A percentile compares a stretch with the other conserved stretches of the same genome.
phyloP scores from a whole-genome alignment of 2,329 filamentous ascomycete genomes.

The Cytospora piceae region DNA sequence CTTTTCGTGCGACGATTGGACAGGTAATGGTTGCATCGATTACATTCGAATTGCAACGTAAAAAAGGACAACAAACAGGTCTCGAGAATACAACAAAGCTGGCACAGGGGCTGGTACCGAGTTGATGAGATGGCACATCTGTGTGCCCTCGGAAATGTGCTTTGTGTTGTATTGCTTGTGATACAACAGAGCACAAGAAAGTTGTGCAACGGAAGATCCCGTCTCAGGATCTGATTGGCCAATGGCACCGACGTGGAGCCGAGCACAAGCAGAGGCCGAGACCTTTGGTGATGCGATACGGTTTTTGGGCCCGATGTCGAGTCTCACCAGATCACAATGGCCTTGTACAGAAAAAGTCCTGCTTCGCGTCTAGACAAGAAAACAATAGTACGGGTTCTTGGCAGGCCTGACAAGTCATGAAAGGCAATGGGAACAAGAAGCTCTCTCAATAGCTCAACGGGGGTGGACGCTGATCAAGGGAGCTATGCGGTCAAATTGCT shows the following conservation, averaged over 20 bases:
- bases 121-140: constrained; percentile 22
- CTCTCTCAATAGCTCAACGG: neutral
- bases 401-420: neutral
- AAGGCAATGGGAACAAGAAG: neutral
- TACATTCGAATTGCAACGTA: neutral
- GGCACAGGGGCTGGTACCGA: constrained; percentile 16
- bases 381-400: neutral
- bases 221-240: constrained; percentile 4
- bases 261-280: neutral
- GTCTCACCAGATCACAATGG: neutral
- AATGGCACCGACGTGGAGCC: constrained; percentile 1
- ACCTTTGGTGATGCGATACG: neutral
- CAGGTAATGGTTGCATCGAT: neutral
- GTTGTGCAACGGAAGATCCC: constrained; percentile 25
- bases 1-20: constrained; percentile 7
- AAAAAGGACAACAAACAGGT: neutral
- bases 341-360: neutral
- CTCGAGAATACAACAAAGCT: neutral
- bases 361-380: neutral
- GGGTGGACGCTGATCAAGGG: neutral
- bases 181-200: constrained; percentile 21
- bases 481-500: neutral
- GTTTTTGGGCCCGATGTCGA: neutral
- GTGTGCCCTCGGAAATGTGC: constrained; percentile 21
- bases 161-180: constrained; percentile 18